A percentile compares a stretch with the other conserved stretches of the same genome.
These are phyloP conservation scores for Fraxinus velutina DNA, from an alignment of 305 asterid genomes.

Conservation along the genomic window DNA sequence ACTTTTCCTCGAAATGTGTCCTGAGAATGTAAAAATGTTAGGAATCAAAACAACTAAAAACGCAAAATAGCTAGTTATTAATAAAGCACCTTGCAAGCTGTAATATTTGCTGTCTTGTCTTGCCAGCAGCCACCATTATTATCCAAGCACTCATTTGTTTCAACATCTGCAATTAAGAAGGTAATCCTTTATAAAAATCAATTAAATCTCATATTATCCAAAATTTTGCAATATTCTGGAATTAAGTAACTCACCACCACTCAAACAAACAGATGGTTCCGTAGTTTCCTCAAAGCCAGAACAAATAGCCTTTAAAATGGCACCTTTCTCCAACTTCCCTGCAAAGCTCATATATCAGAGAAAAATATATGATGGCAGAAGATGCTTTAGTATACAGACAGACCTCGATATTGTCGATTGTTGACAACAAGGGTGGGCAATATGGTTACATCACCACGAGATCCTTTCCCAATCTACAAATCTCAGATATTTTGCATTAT, in stretches of 20 bases:
- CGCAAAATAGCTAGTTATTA: conserved; percentile 6
- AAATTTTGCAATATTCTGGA: conserved; percentile 9
- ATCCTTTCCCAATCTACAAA: conserved; percentile 87
- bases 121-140: conserved; percentile 97
- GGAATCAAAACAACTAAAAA: conserved; percentile 11
- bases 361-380: conserved; percentile 6
- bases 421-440: conserved; percentile 95
- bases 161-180: conserved; percentile 57
- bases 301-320: conserved; percentile 83
- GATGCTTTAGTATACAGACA: conserved; percentile 19
- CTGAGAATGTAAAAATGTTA: conserved; percentile 34
- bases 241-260: conserved; percentile 54
- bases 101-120: conserved; percentile 64
- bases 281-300: conserved; percentile 97
- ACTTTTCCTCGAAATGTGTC: conserved; percentile 94
- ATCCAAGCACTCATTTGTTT: conserved; percentile 90
- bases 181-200: neutral
- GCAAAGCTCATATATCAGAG: conserved; percentile 31
- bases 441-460: conserved; percentile 98
- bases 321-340: conserved; percentile 95
- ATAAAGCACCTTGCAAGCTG: conserved; percentile 85
- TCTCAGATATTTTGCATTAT: conserved; percentile 25
- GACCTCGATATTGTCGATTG: conserved; percentile 93
- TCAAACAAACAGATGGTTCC: conserved; percentile 92
- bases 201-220: neutral